Evolutionary conservation across 2,329 filamentous ascomycete species (phyloP).

Genomic region (Clonostachys chloroleuca): DNA sequence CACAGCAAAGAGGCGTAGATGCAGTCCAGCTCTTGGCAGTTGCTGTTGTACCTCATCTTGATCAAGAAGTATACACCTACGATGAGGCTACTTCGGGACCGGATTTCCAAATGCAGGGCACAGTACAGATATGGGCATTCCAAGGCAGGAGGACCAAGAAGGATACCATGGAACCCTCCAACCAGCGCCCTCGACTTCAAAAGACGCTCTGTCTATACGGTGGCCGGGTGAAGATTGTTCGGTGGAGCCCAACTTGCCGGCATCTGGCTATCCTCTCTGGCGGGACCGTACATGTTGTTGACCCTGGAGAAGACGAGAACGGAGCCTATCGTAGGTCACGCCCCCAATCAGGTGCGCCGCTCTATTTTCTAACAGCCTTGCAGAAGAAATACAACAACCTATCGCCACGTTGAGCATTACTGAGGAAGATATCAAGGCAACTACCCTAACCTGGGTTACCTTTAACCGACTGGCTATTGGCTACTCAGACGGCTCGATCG

Average conservation of each 20-base stretch:
- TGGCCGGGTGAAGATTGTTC: constrained; percentile 43
- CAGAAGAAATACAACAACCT: constrained; percentile 39
- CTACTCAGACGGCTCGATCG: constrained; percentile 51
- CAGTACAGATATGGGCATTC: constrained; percentile 50
- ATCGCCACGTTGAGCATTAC: constrained; percentile 37
- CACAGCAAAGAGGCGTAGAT: constrained; percentile 17
- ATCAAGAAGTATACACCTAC: constrained; percentile 38
- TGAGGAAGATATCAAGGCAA: constrained; percentile 41
- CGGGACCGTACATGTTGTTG: constrained; percentile 43
- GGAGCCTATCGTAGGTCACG: constrained; percentile 32
- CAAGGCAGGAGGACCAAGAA: constrained; percentile 17
- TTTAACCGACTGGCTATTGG: constrained; percentile 50
- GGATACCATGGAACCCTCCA: constrained; percentile 25
- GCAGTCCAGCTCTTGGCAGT: constrained; percentile 44
- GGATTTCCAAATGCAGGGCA: constrained; percentile 34
- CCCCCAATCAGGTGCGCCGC: not conserved
- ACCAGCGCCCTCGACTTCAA: constrained; percentile 27
- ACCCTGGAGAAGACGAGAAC: constrained; percentile 24
- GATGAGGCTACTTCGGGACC: constrained; percentile 27
- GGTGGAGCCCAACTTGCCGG: constrained; percentile 47
- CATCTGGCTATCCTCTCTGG: constrained; percentile 47
- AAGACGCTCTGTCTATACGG: constrained; percentile 43
- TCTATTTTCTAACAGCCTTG: constrained; percentile 10
- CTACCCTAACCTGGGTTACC: constrained; percentile 49
- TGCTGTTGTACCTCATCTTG: constrained; percentile 42